These are phyloP conservation scores for Vitis riparia DNA, from an alignment of 164 flowering plant genomes.

Conservation along the genomic window DNA sequence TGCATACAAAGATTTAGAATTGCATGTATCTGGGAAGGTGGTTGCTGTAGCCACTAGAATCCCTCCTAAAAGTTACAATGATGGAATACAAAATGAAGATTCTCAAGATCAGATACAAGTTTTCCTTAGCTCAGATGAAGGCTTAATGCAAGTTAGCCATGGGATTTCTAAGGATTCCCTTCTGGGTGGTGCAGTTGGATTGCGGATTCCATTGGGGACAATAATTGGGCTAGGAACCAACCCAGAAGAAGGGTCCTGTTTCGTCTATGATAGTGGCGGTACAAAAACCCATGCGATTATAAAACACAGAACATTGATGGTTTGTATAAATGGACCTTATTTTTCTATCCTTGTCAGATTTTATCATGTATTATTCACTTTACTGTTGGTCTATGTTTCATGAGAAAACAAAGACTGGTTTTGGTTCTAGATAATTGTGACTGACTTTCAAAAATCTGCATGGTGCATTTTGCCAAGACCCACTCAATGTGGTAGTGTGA, in stretches of 20 bases:
- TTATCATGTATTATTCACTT: neutral
- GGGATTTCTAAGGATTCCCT: constrained; percentile 11
- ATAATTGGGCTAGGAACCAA: constrained; percentile 73
- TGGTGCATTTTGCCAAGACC: neutral
- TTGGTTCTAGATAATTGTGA: neutral
- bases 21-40: constrained; percentile 72
- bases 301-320: constrained; percentile 89
- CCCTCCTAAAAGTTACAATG: constrained; percentile 51
- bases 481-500: no score
- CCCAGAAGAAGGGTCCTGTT: constrained; percentile 81
- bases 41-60: constrained; percentile 76
- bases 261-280: constrained; percentile 60
- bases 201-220: constrained; percentile 57
- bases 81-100: constrained; percentile 41
- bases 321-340: constrained; percentile 36
- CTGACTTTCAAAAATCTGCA: neutral
- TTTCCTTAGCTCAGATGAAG: constrained; percentile 52
- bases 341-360: constrained; percentile 1
- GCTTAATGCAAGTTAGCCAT: constrained; percentile 9
- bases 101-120: constrained; percentile 72
- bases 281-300: constrained; percentile 77
- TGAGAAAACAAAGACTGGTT: neutral
- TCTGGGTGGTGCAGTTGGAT: constrained; percentile 25
- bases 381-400: neutral
- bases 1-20: constrained; percentile 74